phyloP scores from a whole-genome alignment of 257 asterid species.

The Primulina tabacum region DNA sequence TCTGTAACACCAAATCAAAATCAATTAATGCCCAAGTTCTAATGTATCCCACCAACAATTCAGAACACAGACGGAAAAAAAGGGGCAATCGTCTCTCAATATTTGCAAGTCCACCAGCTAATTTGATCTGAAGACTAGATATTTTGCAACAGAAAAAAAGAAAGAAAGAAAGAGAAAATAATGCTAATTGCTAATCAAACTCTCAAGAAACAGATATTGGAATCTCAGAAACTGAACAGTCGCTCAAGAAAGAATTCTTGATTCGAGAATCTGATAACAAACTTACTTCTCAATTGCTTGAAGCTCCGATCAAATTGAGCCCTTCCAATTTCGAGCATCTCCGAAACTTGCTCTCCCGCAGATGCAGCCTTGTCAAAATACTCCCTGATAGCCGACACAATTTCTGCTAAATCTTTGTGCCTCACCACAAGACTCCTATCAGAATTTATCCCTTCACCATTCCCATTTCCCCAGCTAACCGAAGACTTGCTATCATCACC shows the following conservation, averaged over 20 bases:
- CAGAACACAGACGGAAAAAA: not conserved
- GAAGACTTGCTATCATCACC: slow-evolving; percentile 66
- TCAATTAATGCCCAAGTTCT: not conserved
- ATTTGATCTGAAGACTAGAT: not conserved
- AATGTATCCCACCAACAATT: slow-evolving; percentile 9
- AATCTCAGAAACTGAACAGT: not conserved
- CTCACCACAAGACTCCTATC: slow-evolving; percentile 78
- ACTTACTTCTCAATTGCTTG: slow-evolving; percentile 80
- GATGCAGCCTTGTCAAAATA: slow-evolving; percentile 86
- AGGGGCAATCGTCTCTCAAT: slow-evolving; percentile 4
- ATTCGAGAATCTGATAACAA: slow-evolving; percentile 5
- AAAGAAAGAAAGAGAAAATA: not conserved
- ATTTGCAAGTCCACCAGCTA: not conserved
- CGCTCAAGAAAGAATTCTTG: slow-evolving; percentile 10
- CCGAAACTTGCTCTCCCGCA: slow-evolving; percentile 87
- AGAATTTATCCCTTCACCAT: slow-evolving; percentile 40
- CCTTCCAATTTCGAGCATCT: slow-evolving; percentile 86
- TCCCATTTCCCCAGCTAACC: slow-evolving; percentile 69
- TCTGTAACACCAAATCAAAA: slow-evolving; percentile 45
- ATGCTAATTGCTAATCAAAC: not conserved
- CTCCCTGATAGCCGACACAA: slow-evolving; percentile 75
- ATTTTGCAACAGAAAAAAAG: not conserved
- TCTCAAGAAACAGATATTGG: not conserved
- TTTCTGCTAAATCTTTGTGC: slow-evolving; percentile 85
- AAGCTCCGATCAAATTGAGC: slow-evolving; percentile 91